Evolutionary conservation across 1,139 yeast species (phyloP).

Genomic region (Scheffersomyces segobiensis): DNA sequence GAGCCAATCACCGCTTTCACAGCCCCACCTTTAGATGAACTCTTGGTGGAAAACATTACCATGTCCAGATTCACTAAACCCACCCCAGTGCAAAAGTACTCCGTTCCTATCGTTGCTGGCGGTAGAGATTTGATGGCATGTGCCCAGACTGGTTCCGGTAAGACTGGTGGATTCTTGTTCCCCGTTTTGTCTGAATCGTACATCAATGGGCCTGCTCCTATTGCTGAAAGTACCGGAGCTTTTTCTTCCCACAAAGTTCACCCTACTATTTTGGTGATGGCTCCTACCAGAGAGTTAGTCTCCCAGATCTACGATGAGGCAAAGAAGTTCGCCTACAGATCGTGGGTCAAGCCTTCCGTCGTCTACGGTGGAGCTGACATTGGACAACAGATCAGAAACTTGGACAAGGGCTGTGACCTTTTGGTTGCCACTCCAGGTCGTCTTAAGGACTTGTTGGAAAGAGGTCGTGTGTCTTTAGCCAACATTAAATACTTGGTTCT

Average conservation of each 20-base stretch:
- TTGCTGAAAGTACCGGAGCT: conserved; percentile 55
- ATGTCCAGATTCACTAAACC: conserved; percentile 92
- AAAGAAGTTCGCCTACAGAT: conserved; percentile 92
- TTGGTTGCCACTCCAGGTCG: conserved; percentile 99
- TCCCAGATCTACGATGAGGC: conserved; percentile 96
- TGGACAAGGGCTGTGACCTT: conserved; percentile 92
- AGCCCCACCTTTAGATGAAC: conserved; percentile 86
- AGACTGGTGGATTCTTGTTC: conserved; percentile 99
- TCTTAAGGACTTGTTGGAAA: conserved; percentile 90
- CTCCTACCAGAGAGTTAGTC: conserved; percentile 98
- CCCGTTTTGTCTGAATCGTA: conserved; percentile 94
- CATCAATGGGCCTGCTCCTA: conserved; percentile 80
- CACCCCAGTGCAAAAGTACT: conserved; percentile 98
- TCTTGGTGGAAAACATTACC: conserved; percentile 83
- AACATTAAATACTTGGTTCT: conserved; percentile 92
- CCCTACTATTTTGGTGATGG: conserved; percentile 94
- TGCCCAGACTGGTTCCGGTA: conserved; percentile 99
- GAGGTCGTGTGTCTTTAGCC: conserved; percentile 87
- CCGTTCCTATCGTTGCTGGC: conserved; percentile 92
- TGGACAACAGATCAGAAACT: conserved; percentile 80
- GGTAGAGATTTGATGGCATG: conserved; percentile 99
- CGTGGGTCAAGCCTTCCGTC: conserved; percentile 97
- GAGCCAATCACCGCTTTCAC: conserved; percentile 89
- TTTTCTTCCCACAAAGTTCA: conserved; percentile 74
- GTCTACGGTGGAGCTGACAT: conserved; percentile 99